Conservation (phyloP, 129 eudicot species). For the Helichrysum umbraculigerum region DNA sequence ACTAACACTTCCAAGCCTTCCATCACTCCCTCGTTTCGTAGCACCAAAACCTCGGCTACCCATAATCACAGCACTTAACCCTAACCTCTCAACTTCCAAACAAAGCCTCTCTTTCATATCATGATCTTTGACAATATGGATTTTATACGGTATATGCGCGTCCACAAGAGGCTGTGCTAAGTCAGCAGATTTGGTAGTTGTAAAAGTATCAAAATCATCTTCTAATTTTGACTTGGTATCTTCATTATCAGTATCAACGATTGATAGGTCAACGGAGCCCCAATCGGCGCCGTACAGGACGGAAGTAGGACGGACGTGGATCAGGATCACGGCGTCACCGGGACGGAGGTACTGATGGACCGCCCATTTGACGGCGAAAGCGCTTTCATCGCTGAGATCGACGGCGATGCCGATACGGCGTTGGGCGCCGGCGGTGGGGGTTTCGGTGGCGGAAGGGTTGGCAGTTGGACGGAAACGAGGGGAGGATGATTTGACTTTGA, state of each 20-base stretch:
- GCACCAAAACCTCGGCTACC: slow-evolving; percentile 94
- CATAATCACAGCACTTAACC: slow-evolving; percentile 82
- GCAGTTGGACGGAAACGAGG: slow-evolving; percentile 71
- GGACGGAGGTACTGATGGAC: slow-evolving; percentile 93
- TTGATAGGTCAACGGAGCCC: slow-evolving; percentile 78
- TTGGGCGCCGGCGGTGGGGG: slow-evolving; percentile 79
- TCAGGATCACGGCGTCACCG: slow-evolving; percentile 79
- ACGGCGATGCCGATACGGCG: slow-evolving; percentile 92
- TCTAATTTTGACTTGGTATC: slow-evolving; percentile 62
- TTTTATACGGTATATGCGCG: slow-evolving; percentile 80
- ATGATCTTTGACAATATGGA: slow-evolving; percentile 90
- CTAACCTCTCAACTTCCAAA: slow-evolving; percentile 89
- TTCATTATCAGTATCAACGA: slow-evolving; percentile 42
- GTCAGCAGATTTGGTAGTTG: slow-evolving; percentile 62
- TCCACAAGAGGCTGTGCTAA: slow-evolving; percentile 79
- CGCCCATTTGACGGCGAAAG: slow-evolving; percentile 95
- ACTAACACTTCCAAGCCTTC: slow-evolving; percentile 88
- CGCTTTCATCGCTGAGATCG: slow-evolving; percentile 80
- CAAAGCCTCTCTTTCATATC: slow-evolving; percentile 94
- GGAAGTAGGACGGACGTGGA: slow-evolving; percentile 95
- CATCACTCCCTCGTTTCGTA: slow-evolving; percentile 56
- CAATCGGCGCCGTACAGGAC: slow-evolving; percentile 97
- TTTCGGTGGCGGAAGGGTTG: slow-evolving; percentile 56
- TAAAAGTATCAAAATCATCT: slow-evolving; percentile 71
- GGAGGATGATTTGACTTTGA: slow-evolving; percentile 80